A percentile compares a stretch with the other conserved stretches of the same genome.
Evolutionary conservation across 2,329 filamentous ascomycete genomes (phyloP).

Genomic region (Cytospora piceicola): DNA sequence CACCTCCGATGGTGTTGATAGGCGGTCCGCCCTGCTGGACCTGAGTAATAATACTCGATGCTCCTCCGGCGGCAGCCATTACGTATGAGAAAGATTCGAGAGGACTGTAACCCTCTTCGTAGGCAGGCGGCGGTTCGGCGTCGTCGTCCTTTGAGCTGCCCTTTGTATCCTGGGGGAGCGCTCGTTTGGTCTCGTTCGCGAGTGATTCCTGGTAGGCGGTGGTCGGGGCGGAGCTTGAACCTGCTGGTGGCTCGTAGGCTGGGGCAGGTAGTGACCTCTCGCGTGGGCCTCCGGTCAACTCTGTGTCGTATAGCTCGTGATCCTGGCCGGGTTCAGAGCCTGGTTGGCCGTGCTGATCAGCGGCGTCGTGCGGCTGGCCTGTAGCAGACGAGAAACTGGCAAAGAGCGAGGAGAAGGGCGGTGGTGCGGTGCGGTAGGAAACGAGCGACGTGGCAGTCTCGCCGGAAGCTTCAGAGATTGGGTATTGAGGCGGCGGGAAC

Average conservation of each 20-base stretch:
- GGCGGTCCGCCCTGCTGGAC: constrained; percentile 92
- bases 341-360: constrained; percentile 44
- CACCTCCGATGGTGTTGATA: constrained; percentile 87
- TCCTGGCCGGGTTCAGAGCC: constrained; percentile 40
- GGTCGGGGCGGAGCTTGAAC: constrained; percentile 44
- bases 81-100: constrained; percentile 92
- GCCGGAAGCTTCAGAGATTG: constrained; percentile 57
- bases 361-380: constrained; percentile 37
- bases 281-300: constrained; percentile 37
- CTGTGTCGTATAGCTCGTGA: constrained; percentile 35
- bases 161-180: constrained; percentile 81
- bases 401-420: constrained; percentile 66
- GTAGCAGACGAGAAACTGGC: constrained; percentile 39
- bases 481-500: constrained; percentile 64
- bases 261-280: constrained; percentile 48
- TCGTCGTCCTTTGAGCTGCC: constrained; percentile 73
- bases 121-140: constrained; percentile 91
- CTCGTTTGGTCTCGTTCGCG: constrained; percentile 77
- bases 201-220: constrained; percentile 54
- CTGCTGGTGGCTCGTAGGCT: constrained; percentile 55
- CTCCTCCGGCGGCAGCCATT: constrained; percentile 96
- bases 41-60: constrained; percentile 98
- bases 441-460: constrained; percentile 42
- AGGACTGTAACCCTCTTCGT: constrained; percentile 92
- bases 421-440: constrained; percentile 50